Percentiles rank a stretch among this genome's conserved stretches.
Conservation (phyloP, 805 yeast genomes). For the Yarrowia hollandica region DNA sequence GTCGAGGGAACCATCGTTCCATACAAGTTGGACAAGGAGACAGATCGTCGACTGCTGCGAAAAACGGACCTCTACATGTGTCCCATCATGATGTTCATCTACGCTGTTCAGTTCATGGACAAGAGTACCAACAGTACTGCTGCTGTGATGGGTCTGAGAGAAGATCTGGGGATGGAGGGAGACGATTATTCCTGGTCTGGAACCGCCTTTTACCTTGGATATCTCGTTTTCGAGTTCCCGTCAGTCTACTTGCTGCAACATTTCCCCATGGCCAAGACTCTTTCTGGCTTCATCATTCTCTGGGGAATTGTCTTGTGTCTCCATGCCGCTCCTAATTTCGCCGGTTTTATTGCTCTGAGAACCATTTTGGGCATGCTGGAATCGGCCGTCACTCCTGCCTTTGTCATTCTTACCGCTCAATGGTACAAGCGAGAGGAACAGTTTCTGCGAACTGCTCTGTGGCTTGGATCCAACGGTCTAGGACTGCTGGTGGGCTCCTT, state of each 20-base stretch:
- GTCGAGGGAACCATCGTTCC: too few relatives aligned
- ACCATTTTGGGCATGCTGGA: slow-evolving; percentile 55
- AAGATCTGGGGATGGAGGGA: slow-evolving; percentile 50
- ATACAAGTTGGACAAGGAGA: background rate
- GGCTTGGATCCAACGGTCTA: slow-evolving; percentile 48
- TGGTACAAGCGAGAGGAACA: slow-evolving; percentile 54
- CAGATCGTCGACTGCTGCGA: slow-evolving; percentile 40
- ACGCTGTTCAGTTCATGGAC: slow-evolving; percentile 61
- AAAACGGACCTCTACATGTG: slow-evolving; percentile 55
- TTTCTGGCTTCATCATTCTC: slow-evolving; percentile 50
- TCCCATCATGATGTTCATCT: slow-evolving; percentile 52
- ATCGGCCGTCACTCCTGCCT: slow-evolving; percentile 57
- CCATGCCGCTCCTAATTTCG: slow-evolving; percentile 50
- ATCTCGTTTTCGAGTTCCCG: slow-evolving; percentile 57
- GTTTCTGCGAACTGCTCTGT: slow-evolving; percentile 47
- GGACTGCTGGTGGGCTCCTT: slow-evolving; percentile 50
- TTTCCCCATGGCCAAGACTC: slow-evolving; percentile 57
- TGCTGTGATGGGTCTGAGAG: slow-evolving; percentile 53
- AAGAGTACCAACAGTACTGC: slow-evolving; percentile 55
- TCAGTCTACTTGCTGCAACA: slow-evolving; percentile 51
- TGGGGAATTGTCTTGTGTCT: slow-evolving; percentile 64
- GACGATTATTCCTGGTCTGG: slow-evolving; percentile 51
- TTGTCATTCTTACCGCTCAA: slow-evolving; percentile 56
- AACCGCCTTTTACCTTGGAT: slow-evolving; percentile 66
- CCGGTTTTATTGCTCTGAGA: slow-evolving; percentile 52